phyloP scores from a whole-genome alignment of 495 filamentous ascomycete genomes.

The Talaromyces trachyspermus region DNA sequence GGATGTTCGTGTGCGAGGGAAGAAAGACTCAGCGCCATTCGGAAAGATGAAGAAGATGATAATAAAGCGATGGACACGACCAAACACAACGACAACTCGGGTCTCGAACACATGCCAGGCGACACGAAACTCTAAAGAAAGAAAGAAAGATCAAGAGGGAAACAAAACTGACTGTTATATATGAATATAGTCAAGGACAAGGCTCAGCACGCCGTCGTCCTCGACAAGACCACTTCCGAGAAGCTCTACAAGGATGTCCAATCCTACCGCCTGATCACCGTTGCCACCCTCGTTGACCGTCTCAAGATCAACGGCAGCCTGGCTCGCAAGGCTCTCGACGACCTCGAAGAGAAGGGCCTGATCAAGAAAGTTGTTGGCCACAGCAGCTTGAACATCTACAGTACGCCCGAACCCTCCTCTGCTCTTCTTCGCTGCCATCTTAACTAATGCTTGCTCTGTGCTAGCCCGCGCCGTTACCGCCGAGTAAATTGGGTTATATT shows the following conservation, averaged over 20 bases:
- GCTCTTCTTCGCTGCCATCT: not conserved
- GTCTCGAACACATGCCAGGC: constrained; percentile 1
- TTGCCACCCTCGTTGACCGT: constrained; percentile 95
- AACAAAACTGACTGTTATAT: constrained; percentile 20
- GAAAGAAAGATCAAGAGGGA: constrained; percentile 8
- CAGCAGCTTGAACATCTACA: constrained; percentile 98
- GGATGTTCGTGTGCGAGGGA: not conserved
- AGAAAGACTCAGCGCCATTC: too few species aligned
- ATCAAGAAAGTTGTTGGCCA: constrained; percentile 98
- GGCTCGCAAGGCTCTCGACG: constrained; percentile 79
- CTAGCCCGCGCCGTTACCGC: constrained; percentile 43
- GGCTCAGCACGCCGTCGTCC: constrained; percentile 88
- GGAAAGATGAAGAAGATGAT: too few species aligned
- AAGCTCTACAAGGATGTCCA: constrained; percentile 94
- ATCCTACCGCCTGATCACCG: constrained; percentile 98
- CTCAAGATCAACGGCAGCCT: constrained; percentile 99
- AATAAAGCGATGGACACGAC: not conserved
- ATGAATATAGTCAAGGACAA: constrained; percentile 93
- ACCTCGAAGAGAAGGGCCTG: constrained; percentile 94
- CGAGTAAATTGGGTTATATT: constrained; percentile 37
- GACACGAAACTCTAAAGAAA: too few species aligned
- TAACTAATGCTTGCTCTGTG: constrained; percentile 13
- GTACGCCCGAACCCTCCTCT: constrained; percentile 30
- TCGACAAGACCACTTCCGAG: constrained; percentile 61
- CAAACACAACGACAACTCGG: not conserved